Evolutionary conservation across 345 rosid species (phyloP).

Genomic region (Populus pruinosa): DNA sequence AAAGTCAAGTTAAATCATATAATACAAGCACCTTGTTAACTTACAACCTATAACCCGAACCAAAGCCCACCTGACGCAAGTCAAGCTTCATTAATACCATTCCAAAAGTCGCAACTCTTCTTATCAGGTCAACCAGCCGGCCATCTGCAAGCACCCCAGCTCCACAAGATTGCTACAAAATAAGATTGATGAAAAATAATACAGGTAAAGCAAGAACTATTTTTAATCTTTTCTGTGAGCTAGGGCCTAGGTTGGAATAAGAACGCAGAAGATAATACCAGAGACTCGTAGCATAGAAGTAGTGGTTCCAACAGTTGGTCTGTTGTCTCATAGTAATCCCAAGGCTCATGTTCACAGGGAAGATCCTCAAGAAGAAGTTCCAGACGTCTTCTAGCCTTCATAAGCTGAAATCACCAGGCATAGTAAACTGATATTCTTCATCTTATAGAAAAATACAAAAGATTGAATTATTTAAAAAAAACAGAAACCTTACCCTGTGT

Average conservation of each 20-base stretch:
- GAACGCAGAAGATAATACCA: conserved; percentile 40
- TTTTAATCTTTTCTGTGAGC: neutral
- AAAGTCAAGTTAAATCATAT: conserved; percentile 16
- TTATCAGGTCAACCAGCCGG: conserved; percentile 80
- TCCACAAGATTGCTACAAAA: conserved; percentile 75
- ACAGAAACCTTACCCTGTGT: neutral
- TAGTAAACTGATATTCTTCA: neutral
- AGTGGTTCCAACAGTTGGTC: conserved; percentile 83
- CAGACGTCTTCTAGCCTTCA: conserved; percentile 67
- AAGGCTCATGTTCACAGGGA: conserved; percentile 79
- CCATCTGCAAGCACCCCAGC: conserved; percentile 93
- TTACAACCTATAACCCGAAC: neutral
- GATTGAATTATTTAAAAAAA: neutral
- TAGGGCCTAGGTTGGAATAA: neutral
- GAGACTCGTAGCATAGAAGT: conserved; percentile 81
- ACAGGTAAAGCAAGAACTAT: neutral
- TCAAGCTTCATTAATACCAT: conserved; percentile 94
- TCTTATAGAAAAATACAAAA: neutral
- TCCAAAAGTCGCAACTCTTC: conserved; percentile 87
- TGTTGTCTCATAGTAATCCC: conserved; percentile 73
- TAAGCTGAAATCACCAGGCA: conserved; percentile 53
- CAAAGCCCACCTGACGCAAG: conserved; percentile 75
- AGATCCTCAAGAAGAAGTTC: conserved; percentile 91
- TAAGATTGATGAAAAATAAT: conserved; percentile 6
- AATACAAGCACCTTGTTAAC: neutral